Evolutionary conservation across 768 basidiomycete genomes (phyloP).

Genomic region (Leucosporidium scottii): DNA sequence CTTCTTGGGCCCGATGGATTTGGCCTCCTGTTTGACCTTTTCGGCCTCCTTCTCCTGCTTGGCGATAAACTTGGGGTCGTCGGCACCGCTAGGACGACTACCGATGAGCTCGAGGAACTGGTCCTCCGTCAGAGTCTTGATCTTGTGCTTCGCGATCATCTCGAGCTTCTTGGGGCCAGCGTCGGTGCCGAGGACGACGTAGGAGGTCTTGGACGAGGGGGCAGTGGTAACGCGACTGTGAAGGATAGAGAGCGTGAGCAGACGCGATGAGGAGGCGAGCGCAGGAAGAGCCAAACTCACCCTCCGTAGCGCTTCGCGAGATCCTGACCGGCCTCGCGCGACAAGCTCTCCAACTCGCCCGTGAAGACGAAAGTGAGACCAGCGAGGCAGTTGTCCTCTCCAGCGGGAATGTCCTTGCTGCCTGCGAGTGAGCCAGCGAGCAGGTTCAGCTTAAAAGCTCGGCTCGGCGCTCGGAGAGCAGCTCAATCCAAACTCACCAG

Average conservation of each 20-base stretch:
- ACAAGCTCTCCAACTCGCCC: conserved; percentile 72
- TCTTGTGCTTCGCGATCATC: conserved; percentile 70
- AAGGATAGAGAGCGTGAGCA: conserved; percentile 10
- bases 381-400: conserved; percentile 63
- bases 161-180: conserved; percentile 85
- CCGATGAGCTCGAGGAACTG: conserved; percentile 75
- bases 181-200: conserved; percentile 76
- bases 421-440: conserved; percentile 42
- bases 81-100: conserved; percentile 55
- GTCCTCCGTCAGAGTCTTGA: conserved; percentile 76
- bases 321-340: conserved; percentile 77
- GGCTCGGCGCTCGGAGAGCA: background rate
- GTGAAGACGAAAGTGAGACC: conserved; percentile 93
- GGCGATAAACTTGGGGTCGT: conserved; percentile 75
- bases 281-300: conserved; percentile 52
- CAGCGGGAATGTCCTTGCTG: conserved; percentile 65
- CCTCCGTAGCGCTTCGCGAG: conserved; percentile 88
- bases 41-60: conserved; percentile 73
- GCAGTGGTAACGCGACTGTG: conserved; percentile 73
- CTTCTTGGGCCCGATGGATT: conserved; percentile 56
- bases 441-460: background rate
- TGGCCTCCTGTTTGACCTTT: conserved; percentile 63
- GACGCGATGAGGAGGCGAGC: background rate
- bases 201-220: conserved; percentile 83
- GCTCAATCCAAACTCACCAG: background rate